phyloP scores from a whole-genome alignment of 2,329 filamentous ascomycete genomes.

The Metarhizium album region DNA sequence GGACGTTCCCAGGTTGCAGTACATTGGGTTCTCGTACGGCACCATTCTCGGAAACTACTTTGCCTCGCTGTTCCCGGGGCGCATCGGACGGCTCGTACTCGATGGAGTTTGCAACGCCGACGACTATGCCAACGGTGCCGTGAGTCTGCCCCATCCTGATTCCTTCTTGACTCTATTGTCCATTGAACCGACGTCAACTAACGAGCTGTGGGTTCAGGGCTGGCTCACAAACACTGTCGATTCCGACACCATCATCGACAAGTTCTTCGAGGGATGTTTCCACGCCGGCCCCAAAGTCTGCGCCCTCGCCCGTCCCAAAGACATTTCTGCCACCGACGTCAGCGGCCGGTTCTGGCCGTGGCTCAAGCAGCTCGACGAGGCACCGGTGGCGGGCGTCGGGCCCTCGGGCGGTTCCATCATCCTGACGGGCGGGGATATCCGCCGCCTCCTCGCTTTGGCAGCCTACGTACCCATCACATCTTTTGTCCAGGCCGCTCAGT shows the following conservation, averaged over 20 bases:
- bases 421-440: conserved; percentile 23
- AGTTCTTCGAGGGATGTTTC: conserved; percentile 27
- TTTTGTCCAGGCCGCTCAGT: conserved; percentile 8
- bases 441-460: conserved; percentile 13
- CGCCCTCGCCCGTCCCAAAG: conserved; percentile 15
- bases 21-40: conserved; percentile 39
- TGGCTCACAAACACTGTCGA: conserved; percentile 28
- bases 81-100: conserved; percentile 29
- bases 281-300: conserved; percentile 16
- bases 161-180: too few species aligned
- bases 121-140: conserved; percentile 22
- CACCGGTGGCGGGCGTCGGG: conserved; percentile 11
- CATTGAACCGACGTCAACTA: not conserved
- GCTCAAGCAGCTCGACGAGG: conserved; percentile 11
- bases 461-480: conserved; percentile 20
- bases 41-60: conserved; percentile 24
- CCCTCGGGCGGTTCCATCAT: conserved; percentile 12
- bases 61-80: conserved; percentile 23
- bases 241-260: conserved; percentile 21
- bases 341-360: conserved; percentile 15
- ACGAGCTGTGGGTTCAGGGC: conserved; percentile 9
- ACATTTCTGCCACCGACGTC: conserved; percentile 18
- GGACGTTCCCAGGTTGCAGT: conserved; percentile 25
- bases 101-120: conserved; percentile 27
- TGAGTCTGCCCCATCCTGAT: conserved; percentile 12